phyloP scores from a whole-genome alignment of 176 grass and related monocot species.

The bread wheat (Triticum aestivum) region IWGSC_CS_RefSeq_v2.1 NC_057814.1:562673261-562673760 shows the following conservation, averaged over 20 bases:
- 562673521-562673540: not conserved
- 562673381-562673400: not conserved
- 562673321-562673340: not conserved
- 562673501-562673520: not conserved
- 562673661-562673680: not conserved
- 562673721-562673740: not conserved
- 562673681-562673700: not conserved
- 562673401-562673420: not conserved
- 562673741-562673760: not conserved
- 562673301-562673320: not conserved
- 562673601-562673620: conserved; percentile 3
- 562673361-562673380: not conserved
- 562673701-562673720: not conserved
- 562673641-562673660: not conserved
- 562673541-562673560: not conserved
- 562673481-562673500: not conserved
- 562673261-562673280: not conserved
- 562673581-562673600: not conserved
- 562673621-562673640: not conserved
- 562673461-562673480: not conserved
- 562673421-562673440: not conserved
- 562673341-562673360: not conserved
- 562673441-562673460: not conserved
- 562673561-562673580: not conserved
- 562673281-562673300: not conserved